A percentile compares a stretch with the other conserved stretches of the same genome.
Evolutionary conservation across 2,329 filamentous ascomycete genomes (phyloP).

Genomic region (Aspergillus pseudonomiae): DNA sequence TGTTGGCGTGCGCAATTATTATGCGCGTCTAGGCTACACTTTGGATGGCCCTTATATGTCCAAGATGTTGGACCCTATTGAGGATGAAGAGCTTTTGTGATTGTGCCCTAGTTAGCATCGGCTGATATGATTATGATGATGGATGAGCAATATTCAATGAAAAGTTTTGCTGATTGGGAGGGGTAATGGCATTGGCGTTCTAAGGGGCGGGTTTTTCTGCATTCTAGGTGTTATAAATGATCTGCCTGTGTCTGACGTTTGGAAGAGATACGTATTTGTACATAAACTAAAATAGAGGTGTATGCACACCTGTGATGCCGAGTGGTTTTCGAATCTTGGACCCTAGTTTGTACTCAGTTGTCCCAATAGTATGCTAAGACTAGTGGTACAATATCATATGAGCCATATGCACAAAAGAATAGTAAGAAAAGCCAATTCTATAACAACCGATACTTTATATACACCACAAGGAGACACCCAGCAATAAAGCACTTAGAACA

Average conservation of each 20-base stretch:
- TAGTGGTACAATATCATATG: not conserved
- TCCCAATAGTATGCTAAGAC: not conserved
- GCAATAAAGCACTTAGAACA: not conserved
- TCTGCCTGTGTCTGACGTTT: not conserved
- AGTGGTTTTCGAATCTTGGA: not conserved
- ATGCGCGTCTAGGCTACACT: constrained; percentile 88
- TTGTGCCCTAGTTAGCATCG: not conserved
- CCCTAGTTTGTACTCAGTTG: not conserved
- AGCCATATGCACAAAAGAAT: not conserved
- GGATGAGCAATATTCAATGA: constrained; percentile 4
- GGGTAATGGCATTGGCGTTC: constrained; percentile 9
- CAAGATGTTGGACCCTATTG: constrained; percentile 50
- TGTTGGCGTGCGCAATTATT: constrained; percentile 93
- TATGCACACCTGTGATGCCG: not conserved
- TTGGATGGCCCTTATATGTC: constrained; percentile 85
- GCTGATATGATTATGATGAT: constrained; percentile 17
- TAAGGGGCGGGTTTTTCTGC: constrained; percentile 7
- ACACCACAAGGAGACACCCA: constrained; percentile 9
- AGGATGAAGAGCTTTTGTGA: constrained; percentile 36
- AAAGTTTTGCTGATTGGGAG: constrained; percentile 5
- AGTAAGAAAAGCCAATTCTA: constrained; percentile 12
- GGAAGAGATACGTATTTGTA: not conserved
- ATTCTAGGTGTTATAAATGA: constrained; percentile 8
- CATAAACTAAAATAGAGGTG: not conserved
- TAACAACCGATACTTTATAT: constrained; percentile 15